Evolutionary conservation across 2,329 filamentous ascomycete species (phyloP).

Genomic region (Eutypa lata): DNA sequence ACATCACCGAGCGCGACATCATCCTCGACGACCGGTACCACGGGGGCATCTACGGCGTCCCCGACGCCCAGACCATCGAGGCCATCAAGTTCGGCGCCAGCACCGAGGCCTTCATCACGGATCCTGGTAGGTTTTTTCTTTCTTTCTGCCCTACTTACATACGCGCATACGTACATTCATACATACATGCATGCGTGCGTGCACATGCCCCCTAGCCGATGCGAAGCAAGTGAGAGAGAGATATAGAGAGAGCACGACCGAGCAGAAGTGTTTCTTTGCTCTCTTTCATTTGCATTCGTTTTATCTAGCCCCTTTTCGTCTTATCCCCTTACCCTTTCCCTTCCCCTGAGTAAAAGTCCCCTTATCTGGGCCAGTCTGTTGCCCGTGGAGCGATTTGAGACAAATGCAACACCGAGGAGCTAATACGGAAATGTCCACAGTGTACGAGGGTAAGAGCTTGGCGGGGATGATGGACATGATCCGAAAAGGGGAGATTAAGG

Average conservation of each 20-base stretch:
- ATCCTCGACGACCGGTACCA: constrained; percentile 62
- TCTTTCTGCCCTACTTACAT: no score
- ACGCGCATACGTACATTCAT: not conserved
- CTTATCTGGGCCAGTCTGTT: no score
- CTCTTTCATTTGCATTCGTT: no score
- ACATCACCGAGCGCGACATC: constrained; percentile 61
- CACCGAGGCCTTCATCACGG: constrained; percentile 71
- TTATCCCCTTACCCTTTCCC: no score
- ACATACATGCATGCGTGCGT: no score
- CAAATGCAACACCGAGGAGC: not conserved
- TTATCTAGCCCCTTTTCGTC: no score
- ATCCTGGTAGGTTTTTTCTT: constrained; percentile 40
- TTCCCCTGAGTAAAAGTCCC: no score
- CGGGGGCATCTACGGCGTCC: constrained; percentile 65
- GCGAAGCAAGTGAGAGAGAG: no score
- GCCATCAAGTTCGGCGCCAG: constrained; percentile 66
- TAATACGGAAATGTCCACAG: constrained; percentile 22
- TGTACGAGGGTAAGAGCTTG: constrained; percentile 74
- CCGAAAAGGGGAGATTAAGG: constrained; percentile 54
- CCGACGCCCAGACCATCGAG: constrained; percentile 61
- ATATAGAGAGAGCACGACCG: no score
- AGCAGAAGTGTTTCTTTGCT: no score
- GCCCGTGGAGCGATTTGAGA: no score
- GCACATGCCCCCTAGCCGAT: no score
- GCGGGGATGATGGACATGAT: constrained; percentile 70